These are phyloP conservation scores for Coccinonectria pachysandricola DNA, from an alignment of 2,329 filamentous ascomycete genomes.

Conservation along the genomic window DNA sequence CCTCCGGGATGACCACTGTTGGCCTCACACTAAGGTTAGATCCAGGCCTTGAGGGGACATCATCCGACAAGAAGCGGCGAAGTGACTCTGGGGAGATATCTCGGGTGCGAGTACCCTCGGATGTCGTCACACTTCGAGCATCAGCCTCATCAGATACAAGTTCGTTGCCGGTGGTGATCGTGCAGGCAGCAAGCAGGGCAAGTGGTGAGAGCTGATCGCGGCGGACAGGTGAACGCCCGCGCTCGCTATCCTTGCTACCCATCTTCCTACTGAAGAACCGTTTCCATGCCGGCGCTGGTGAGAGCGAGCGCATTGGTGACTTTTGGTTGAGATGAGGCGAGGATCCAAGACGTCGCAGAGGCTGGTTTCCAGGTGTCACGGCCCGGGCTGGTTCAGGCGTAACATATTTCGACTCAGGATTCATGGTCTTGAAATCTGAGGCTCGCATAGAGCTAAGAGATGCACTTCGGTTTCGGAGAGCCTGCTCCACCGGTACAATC, in stretches of 20 bases:
- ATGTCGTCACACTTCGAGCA: slow-evolving; percentile 16
- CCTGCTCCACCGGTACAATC: slow-evolving; percentile 63
- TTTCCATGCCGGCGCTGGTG: slow-evolving; percentile 40
- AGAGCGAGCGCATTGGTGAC: slow-evolving; percentile 38
- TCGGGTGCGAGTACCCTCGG: slow-evolving; percentile 34
- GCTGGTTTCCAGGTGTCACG: slow-evolving; percentile 7
- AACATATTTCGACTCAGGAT: slow-evolving; percentile 66
- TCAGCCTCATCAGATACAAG: slow-evolving; percentile 8
- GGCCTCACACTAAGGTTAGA: slow-evolving; percentile 21
- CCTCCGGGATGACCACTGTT: slow-evolving; percentile 25
- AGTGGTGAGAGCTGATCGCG: slow-evolving; percentile 10
- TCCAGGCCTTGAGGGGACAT: slow-evolving; percentile 22
- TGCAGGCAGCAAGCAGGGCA: neutral
- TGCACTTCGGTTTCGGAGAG: slow-evolving; percentile 49
- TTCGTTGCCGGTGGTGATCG: no score
- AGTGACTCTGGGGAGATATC: slow-evolving; percentile 48
- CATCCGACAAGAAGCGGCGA: slow-evolving; percentile 40
- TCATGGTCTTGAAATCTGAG: slow-evolving; percentile 60
- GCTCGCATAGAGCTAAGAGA: slow-evolving; percentile 52
- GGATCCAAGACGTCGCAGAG: slow-evolving; percentile 20
- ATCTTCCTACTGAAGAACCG: slow-evolving; percentile 39
- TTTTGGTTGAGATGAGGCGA: slow-evolving; percentile 22
- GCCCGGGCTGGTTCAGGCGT: slow-evolving; percentile 52
- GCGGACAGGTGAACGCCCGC: slow-evolving; percentile 22
- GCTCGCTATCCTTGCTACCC: slow-evolving; percentile 23